Percentiles rank a stretch among this genome's conserved stretches.
phyloP scores from a whole-genome alignment of 164 flowering plant genomes.

The Vitis rupestris region DNA sequence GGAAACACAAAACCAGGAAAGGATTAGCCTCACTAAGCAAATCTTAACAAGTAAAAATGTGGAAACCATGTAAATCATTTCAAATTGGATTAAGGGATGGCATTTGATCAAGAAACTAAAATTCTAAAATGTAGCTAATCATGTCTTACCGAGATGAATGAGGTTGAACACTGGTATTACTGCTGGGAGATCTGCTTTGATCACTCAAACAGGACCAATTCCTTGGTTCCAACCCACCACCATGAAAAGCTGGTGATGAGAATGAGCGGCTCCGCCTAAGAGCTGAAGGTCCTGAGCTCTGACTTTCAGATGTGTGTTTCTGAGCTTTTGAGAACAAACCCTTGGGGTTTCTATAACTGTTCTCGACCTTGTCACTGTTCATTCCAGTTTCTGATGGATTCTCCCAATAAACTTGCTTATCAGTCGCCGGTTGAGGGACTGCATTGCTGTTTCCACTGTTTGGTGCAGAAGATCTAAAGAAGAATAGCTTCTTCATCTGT shows the following conservation, averaged over 20 bases:
- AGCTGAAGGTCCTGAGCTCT: conserved; percentile 19
- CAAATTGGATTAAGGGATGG: no score
- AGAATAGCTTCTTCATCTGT: conserved; percentile 81
- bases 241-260: conserved; percentile 54
- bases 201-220: conserved; percentile 23
- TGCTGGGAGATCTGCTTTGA: conserved; percentile 43
- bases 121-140: neutral
- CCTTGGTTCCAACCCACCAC: conserved; percentile 25
- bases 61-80: neutral
- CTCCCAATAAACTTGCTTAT: conserved; percentile 50
- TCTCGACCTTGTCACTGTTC: conserved; percentile 12
- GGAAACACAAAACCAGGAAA: conserved; percentile 8
- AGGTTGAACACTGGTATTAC: conserved; percentile 17
- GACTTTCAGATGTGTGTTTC: conserved; percentile 35
- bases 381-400: conserved; percentile 24
- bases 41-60: neutral
- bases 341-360: conserved; percentile 22
- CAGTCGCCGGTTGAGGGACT: conserved; percentile 36
- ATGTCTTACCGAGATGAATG: conserved; percentile 48
- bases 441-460: conserved; percentile 34
- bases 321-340: conserved; percentile 26
- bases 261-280: conserved; percentile 80
- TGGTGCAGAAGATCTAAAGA: conserved; percentile 62
- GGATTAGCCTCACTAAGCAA: conserved; percentile 9
- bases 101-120: no score